Base-by-base conservation (phyloP, 768 basidiomycete species). In the Stropharia rugosoannulata region DNA sequence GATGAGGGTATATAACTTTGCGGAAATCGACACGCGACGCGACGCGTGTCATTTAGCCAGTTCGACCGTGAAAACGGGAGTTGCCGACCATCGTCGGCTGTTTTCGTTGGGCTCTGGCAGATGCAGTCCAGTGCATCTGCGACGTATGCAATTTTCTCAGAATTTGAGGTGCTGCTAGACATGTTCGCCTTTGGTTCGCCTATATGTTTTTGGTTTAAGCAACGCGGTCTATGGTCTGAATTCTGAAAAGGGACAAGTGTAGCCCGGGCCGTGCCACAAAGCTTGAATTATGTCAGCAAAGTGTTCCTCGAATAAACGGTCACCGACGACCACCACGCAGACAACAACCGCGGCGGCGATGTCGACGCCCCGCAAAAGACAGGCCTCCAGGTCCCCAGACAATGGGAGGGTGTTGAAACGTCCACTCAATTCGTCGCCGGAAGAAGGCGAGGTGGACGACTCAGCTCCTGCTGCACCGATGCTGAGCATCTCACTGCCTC, bases 401-500 rank as follows among this genome's bases (percentile, higher is more conserved):
- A 71, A 75, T 55, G 69, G 71, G 38, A 77, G 86, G 49, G 76
- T 81, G 9, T 37, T 68, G 5, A 90, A 91, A 65, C 78, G 87
- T 42, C 73, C 67, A 16, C 75, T 77, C 8, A 79, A 85, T 2
- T 86, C 86, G 9, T 84, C 89, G 1, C 89, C 89, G 48, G 90
- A 93, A 69, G 90, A 93, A 66, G 90, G 90, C 57, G 90, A 93
- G 63, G 73, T 93, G 47, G 89, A 90, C 70, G 89, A 91, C 61
- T 57, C 63, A 43, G 44, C 63, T 35, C 55, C 66, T 49, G 56
- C 62, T 41, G 66, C 66, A 39, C 50, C 59, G 49, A 67, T 68
- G 48, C 59, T 67, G 36, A 63, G 66, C 49, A 62, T 71, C 38
- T 63, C 67, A 19, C 61, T 70, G 46, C 74, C 75, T n/a, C 59